Conservation (phyloP, 306 rosid genomes). For the Macrotyloma uniflorum region DNA sequence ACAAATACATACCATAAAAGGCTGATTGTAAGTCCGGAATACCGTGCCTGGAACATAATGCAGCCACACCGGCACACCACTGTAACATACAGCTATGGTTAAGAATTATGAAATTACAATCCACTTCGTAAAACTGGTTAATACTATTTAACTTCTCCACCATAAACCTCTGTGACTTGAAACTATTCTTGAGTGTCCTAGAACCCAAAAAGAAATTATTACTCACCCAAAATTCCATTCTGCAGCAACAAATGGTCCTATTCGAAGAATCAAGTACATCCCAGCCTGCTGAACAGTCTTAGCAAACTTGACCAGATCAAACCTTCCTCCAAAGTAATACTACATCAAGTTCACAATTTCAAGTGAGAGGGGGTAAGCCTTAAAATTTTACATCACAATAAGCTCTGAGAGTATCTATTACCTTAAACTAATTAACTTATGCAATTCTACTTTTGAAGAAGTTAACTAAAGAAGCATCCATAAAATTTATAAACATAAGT, state of each 20-base stretch:
- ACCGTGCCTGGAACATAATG: slow-evolving; percentile 89
- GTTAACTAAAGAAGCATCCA: not conserved
- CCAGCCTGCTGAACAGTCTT: slow-evolving; percentile 52
- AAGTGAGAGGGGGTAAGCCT: not conserved
- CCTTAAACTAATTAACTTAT: not conserved
- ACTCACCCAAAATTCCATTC: slow-evolving; percentile 60
- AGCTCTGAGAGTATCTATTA: not conserved
- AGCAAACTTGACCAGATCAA: slow-evolving; percentile 53
- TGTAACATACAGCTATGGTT: slow-evolving; percentile 48
- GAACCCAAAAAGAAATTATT: not conserved
- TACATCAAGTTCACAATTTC: slow-evolving; percentile 26
- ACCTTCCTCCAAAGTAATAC: slow-evolving; percentile 62
- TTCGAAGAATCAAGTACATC: slow-evolving; percentile 54
- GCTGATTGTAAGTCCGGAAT: slow-evolving; percentile 77
- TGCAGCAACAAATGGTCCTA: slow-evolving; percentile 57
- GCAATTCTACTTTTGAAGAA: not conserved
- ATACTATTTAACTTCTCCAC: not conserved
- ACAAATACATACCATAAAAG: slow-evolving; percentile 72
- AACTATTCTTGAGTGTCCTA: not conserved
- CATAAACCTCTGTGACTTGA: not conserved
- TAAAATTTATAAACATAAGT: not conserved
- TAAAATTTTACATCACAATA: slow-evolving; percentile 1
- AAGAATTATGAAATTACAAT: slow-evolving; percentile 24
- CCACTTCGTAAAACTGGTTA: slow-evolving; percentile 13
- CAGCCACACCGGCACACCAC: slow-evolving; percentile 97